phyloP scores from a whole-genome alignment of 805 yeast species.

The Saccharomycopsis javanensis region DNA sequence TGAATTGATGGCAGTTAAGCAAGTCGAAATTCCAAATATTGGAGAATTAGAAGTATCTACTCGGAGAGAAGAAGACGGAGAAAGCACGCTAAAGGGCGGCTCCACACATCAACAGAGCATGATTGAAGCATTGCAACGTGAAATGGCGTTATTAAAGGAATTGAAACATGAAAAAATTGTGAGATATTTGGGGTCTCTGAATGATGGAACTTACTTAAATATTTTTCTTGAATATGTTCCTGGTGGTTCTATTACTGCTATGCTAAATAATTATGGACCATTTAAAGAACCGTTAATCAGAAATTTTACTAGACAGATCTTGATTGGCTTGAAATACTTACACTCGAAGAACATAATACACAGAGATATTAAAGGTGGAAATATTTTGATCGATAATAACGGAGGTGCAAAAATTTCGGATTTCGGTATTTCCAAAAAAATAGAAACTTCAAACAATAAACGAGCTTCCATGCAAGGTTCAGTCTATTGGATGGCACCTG shows the following conservation, averaged over 20 bases:
- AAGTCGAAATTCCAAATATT: slow-evolving; percentile 58
- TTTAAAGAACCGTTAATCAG: slow-evolving; percentile 51
- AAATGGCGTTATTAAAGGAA: slow-evolving; percentile 33
- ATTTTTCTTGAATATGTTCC: slow-evolving; percentile 35
- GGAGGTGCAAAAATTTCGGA: slow-evolving; percentile 58
- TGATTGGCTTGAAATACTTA: slow-evolving; percentile 45
- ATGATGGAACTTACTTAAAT: slow-evolving; percentile 17
- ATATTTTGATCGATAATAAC: slow-evolving; percentile 46
- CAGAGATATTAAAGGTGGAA: slow-evolving; percentile 58
- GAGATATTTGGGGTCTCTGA: slow-evolving; percentile 41
- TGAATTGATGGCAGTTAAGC: slow-evolving; percentile 95
- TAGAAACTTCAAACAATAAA: slow-evolving; percentile 27
- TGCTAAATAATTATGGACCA: slow-evolving; percentile 50
- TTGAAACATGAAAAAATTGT: slow-evolving; percentile 52
- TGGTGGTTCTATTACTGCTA: slow-evolving; percentile 40
- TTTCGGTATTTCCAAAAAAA: slow-evolving; percentile 48
- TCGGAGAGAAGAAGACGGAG: slow-evolving; percentile 15
- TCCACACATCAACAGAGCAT: slow-evolving; percentile 25
- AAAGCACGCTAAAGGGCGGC: slow-evolving; percentile 8
- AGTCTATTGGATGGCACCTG: slow-evolving; percentile 99
- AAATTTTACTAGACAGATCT: slow-evolving; percentile 44
- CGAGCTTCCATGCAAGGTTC: slow-evolving; percentile 59
- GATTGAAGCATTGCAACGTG: slow-evolving; percentile 68
- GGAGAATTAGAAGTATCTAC: slow-evolving; percentile 28
- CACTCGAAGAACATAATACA: slow-evolving; percentile 52